A percentile compares a stretch with the other conserved stretches of the same genome.
Conservation (phyloP, 495 filamentous ascomycete genomes). For the Emericellopsis terricola region DNA sequence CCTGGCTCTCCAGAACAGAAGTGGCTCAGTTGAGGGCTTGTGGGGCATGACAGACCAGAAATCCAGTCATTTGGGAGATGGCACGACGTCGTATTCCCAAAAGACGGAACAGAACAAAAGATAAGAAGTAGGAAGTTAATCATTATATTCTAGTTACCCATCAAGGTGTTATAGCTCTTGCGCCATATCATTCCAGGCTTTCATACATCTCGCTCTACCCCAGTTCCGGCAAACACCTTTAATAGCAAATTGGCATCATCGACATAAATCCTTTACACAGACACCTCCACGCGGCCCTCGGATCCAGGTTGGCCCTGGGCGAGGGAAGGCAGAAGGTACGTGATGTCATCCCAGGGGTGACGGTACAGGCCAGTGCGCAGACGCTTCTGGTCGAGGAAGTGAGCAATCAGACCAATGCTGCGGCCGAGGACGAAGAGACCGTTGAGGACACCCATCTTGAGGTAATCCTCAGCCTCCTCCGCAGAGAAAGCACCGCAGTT, state of each 20-base stretch:
- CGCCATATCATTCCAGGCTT: too few species aligned
- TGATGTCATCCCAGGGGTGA: slow-evolving; percentile 97
- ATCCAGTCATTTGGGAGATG: too few species aligned
- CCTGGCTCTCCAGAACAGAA: too few species aligned
- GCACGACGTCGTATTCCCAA: too few species aligned
- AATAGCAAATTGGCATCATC: too few species aligned
- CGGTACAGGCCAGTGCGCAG: slow-evolving; percentile 95
- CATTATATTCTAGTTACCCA: background rate
- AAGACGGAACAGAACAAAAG: too few species aligned
- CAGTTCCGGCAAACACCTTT: too few species aligned
- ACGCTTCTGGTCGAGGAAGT: slow-evolving; percentile 99
- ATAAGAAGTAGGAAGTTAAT: too few species aligned
- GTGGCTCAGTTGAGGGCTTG: too few species aligned
- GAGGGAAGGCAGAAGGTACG: slow-evolving; percentile 79
- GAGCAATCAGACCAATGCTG: slow-evolving; percentile 94
- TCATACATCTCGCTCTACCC: too few species aligned
- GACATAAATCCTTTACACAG: slow-evolving; percentile 26
- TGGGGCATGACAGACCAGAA: too few species aligned
- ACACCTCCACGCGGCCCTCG: slow-evolving; percentile 86
- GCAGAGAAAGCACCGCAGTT: slow-evolving; percentile 90
- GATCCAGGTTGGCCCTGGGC: slow-evolving; percentile 51
- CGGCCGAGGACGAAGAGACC: slow-evolving; percentile 95
- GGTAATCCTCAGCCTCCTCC: slow-evolving; percentile 71
- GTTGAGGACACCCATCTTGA: slow-evolving; percentile 93
- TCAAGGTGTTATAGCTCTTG: too few species aligned